Evolutionary conservation across 1,284 basidiomycete genomes (phyloP), one percentile per base, ranked within the genome.

Genomic region (Pyrrhoderma lamaoense): DNA sequence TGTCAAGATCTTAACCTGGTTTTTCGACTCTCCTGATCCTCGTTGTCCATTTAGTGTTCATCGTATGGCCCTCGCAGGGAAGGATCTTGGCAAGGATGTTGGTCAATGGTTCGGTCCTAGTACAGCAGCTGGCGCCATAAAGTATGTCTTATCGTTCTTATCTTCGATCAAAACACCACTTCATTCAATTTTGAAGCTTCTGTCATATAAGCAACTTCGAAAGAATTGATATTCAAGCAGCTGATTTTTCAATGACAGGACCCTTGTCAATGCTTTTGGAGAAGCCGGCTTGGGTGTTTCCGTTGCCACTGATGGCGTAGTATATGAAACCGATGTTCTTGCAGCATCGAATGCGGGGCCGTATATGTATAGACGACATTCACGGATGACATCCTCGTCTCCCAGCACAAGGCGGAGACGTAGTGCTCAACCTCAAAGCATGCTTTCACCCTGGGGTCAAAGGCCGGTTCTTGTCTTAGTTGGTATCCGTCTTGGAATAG

Each of bases 61-160:
- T 68, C 81, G 92, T 39, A 96, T 99, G 85, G 94, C 94, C 0
- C 71, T 93, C 14, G 89, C 93, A 8, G 95, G 95, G 2, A 95
- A 96, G 64, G 87, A 93, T 57, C 76, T 97, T 1, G 95, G 95
- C 11, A 97, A 92, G 59, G 91, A 94, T 59, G 88, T 97, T 0
- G 95, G 95, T 2, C 89, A 93, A 66, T 98, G 95, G 95, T 98
- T 98, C 62, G 95, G 95, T 0, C 95, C 95, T 0, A 95, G 91
- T 63, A 95, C 92, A 0, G 95, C 95, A 25, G 93, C 94, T 4
- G 93, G 93, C 34, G 94, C 93, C 13, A 89, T 98, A 70, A 92
- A 89, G 86, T 88, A 63, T 25, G 49, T 54, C 23, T 55, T 47
- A 47, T 47, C 31, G 23, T 39, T 18, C 42, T 35, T 16, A 43